phyloP scores from a whole-genome alignment of 179 eudicot genomes.

The Patellifolia procumbens region DNA sequence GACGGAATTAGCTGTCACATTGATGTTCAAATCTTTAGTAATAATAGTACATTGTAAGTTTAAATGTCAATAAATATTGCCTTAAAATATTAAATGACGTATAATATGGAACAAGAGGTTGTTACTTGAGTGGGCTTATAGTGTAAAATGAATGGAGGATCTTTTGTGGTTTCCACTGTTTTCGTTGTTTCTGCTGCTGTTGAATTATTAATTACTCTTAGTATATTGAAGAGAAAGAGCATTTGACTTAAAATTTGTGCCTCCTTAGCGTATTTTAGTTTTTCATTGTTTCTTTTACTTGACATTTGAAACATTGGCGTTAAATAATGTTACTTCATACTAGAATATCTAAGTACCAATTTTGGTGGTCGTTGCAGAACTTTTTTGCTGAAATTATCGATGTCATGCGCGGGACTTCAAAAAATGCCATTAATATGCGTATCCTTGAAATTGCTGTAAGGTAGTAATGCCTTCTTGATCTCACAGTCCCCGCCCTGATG shows the following conservation, averaged over 20 bases:
- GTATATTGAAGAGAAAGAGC: not conserved
- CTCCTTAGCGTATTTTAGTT: no score
- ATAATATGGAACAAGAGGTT: not conserved
- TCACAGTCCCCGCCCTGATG: not conserved
- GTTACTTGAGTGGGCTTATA: not conserved
- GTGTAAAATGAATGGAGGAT: not conserved
- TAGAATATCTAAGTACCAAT: not conserved
- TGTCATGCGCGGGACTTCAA: constrained; percentile 64
- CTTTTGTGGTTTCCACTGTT: not conserved
- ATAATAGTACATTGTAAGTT: not conserved
- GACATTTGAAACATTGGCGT: not conserved
- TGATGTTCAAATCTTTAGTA: not conserved
- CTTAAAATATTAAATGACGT: not conserved
- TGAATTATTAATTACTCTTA: not conserved
- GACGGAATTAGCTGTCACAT: not conserved
- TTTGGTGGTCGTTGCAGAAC: constrained; percentile 42
- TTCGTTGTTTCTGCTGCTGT: not conserved
- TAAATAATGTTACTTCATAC: constrained; percentile 1
- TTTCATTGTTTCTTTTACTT: no score
- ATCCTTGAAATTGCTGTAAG: constrained; percentile 61
- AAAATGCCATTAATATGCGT: constrained; percentile 47
- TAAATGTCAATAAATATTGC: not conserved
- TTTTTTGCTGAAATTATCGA: constrained; percentile 57
- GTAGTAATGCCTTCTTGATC: constrained; percentile 24
- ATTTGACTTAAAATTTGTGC: not conserved